These are phyloP conservation scores for Vaccinium darrowii DNA, from an alignment of 148 eudicot genomes.

Conservation along the genomic window DNA sequence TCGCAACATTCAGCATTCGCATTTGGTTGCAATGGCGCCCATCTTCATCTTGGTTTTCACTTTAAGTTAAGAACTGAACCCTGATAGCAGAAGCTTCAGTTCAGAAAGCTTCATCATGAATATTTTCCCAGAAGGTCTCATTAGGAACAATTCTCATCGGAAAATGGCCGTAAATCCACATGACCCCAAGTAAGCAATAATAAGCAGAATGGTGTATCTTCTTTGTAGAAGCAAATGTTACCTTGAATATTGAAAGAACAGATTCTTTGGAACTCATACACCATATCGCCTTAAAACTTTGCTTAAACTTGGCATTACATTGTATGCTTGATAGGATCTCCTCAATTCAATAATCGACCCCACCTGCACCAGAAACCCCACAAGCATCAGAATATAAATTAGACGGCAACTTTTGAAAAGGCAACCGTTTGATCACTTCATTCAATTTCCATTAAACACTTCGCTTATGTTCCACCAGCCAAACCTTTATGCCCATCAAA, in stretches of 20 bases:
- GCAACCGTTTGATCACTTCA: neutral
- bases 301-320: conserved; percentile 89
- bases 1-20: neutral
- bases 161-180: neutral
- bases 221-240: neutral
- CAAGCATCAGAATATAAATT: neutral
- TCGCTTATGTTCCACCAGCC: too few species aligned
- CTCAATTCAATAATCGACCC: conserved; percentile 94
- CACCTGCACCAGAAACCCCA: conserved; percentile 47
- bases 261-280: conserved; percentile 30
- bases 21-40: neutral
- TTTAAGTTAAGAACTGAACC: neutral
- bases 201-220: neutral
- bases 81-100: neutral
- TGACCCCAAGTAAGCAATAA: neutral
- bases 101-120: neutral
- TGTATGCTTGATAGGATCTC: conserved; percentile 97
- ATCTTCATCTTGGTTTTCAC: neutral
- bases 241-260: neutral
- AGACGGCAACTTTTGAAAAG: neutral
- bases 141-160: neutral
- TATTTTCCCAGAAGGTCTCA: neutral
- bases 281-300: conserved; percentile 89
- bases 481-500: neutral
- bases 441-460: neutral